Conservation (phyloP, 139 green algal genomes). For the Edaphochlamys debaryana region DNA sequence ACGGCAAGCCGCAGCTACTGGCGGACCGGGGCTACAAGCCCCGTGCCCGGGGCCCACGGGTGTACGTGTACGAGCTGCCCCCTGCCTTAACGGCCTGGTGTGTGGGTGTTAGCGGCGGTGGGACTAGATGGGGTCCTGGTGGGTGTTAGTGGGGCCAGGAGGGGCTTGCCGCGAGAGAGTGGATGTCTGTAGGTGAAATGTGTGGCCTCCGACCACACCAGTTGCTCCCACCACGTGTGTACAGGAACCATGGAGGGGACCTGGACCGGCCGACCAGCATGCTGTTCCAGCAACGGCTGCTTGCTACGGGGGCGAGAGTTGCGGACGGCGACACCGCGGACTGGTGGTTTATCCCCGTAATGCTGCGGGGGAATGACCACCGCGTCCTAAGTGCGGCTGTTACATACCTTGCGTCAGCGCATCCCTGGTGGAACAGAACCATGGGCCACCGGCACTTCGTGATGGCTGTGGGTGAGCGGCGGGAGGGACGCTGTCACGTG, state of each 20-base stretch:
- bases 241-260: too few species aligned
- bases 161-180: too few species aligned
- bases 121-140: too few species aligned
- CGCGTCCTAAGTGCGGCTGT: not conserved
- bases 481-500: too few species aligned
- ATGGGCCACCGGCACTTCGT: conserved; percentile 36
- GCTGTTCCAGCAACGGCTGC: conserved; percentile 37
- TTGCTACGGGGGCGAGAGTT: conserved; percentile 31
- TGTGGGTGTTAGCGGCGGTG: too few species aligned
- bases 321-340: conserved; percentile 39
- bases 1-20: conserved; percentile 43
- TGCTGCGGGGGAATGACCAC: not conserved
- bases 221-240: too few species aligned
- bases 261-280: conserved; percentile 37
- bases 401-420: conserved; percentile 12
- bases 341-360: conserved; percentile 53
- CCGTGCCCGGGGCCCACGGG: not conserved
- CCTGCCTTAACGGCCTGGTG: conserved; percentile 18
- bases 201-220: too few species aligned
- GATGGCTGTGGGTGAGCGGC: conserved; percentile 40
- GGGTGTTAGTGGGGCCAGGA: too few species aligned
- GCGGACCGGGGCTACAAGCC: conserved; percentile 35
- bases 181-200: too few species aligned
- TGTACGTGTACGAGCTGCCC: conserved; percentile 57
- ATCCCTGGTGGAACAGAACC: conserved; percentile 29